Evolutionary conservation across 768 basidiomycete species (phyloP).

Genomic region (Boletus vinaceobasis): DNA sequence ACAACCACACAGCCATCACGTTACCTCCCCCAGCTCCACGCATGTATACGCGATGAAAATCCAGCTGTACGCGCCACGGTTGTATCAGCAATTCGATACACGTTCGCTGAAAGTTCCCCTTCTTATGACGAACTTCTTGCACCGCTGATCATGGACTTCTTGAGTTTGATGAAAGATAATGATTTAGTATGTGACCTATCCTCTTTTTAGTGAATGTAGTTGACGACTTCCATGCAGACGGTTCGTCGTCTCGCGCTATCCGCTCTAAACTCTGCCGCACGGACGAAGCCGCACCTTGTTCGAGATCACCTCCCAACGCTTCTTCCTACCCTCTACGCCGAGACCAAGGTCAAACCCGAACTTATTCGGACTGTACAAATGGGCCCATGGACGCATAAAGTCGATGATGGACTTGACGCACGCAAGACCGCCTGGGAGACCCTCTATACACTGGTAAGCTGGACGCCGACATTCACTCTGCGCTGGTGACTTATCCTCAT

Average conservation of each 20-base stretch:
- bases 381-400: slow-evolving; percentile 96
- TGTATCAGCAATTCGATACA: slow-evolving; percentile 86
- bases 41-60: slow-evolving; percentile 64
- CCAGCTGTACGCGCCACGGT: slow-evolving; percentile 82
- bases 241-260: slow-evolving; percentile 90
- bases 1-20: slow-evolving; percentile 87
- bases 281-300: slow-evolving; percentile 90
- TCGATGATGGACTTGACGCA: slow-evolving; percentile 94
- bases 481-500: not conserved
- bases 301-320: slow-evolving; percentile 76
- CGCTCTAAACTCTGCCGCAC: slow-evolving; percentile 90
- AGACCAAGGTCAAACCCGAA: slow-evolving; percentile 74
- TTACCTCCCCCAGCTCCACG: slow-evolving; percentile 91
- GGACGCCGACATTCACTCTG: not conserved
- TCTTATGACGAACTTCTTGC: slow-evolving; percentile 90
- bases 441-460: slow-evolving; percentile 85
- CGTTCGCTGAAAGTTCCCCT: slow-evolving; percentile 81
- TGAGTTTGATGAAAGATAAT: slow-evolving; percentile 83
- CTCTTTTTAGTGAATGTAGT: not conserved
- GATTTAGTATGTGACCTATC: slow-evolving; percentile 62
- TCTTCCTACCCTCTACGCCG: slow-evolving; percentile 79
- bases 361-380: slow-evolving; percentile 91
- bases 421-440: slow-evolving; percentile 98
- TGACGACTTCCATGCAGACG: slow-evolving; percentile 46
- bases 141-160: slow-evolving; percentile 85